Evolutionary conservation across 306 rosid species (phyloP).

Genomic region (Cyclanthera cordifolia): DNA sequence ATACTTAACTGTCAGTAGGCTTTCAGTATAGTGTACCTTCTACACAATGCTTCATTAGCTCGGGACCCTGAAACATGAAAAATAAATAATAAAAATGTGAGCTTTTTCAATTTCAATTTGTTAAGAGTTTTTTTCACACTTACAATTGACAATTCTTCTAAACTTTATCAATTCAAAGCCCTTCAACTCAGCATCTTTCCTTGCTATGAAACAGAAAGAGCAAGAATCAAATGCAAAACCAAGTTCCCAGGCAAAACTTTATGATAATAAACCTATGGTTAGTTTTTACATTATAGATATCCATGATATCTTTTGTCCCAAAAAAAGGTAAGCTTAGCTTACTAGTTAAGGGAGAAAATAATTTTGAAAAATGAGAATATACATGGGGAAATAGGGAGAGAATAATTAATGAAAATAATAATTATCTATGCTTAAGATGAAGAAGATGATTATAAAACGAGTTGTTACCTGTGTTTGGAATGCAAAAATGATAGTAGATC

Average conservation of each 20-base stretch:
- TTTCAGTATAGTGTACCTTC: background rate
- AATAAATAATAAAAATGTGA: background rate
- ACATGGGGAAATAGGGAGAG: no score
- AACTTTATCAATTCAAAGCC: background rate
- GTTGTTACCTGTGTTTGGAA: no score
- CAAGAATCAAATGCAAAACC: background rate
- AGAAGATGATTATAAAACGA: no score
- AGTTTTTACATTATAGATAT: background rate
- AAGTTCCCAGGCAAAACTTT: background rate
- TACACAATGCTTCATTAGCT: background rate
- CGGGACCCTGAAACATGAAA: background rate
- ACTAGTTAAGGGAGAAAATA: no score
- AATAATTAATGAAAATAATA: no score
- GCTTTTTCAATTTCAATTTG: background rate
- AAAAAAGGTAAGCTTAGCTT: background rate
- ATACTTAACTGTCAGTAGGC: background rate
- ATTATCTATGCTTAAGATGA: no score
- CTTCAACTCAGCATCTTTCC: no score
- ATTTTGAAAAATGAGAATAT: no score
- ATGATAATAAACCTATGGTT: background rate
- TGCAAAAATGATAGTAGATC: no score
- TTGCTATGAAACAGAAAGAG: background rate
- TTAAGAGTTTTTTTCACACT: background rate
- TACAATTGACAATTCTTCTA: background rate
- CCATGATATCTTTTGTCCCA: background rate